Percentiles rank a stretch among this genome's conserved stretches.
phyloP scores from a whole-genome alignment of 345 rosid genomes.

The Nasturtium officinale region DNA sequence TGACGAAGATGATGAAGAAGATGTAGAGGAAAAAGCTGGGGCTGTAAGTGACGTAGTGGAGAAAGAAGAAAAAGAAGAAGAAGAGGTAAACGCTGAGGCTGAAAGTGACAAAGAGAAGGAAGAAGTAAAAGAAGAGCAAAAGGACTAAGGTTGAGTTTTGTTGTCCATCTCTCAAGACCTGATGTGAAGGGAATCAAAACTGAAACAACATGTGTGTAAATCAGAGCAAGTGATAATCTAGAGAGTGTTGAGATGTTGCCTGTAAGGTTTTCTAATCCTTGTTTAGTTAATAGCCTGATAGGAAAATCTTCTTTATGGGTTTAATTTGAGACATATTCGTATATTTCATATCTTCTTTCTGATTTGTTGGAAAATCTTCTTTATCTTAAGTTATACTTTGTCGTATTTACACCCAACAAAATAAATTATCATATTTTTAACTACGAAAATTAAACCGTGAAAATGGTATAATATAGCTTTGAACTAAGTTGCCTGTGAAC shows the following conservation, averaged over 20 bases:
- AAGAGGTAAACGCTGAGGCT: conserved; percentile 48
- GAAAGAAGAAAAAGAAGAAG: conserved; percentile 38
- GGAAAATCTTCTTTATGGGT: not conserved
- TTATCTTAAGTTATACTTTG: not conserved
- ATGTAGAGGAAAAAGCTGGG: conserved; percentile 51
- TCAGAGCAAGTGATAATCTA: conserved; percentile 19
- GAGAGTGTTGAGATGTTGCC: conserved; percentile 24
- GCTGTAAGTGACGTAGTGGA: conserved; percentile 49
- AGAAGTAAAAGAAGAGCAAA: conserved; percentile 48
- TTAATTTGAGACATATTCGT: conserved; percentile 3
- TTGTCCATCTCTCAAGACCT: conserved; percentile 12
- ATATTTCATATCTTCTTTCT: conserved; percentile 21
- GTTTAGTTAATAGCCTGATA: not conserved
- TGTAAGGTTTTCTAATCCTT: conserved; percentile 10
- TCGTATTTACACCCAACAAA: not conserved
- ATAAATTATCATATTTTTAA: not conserved
- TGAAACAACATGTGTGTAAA: conserved; percentile 18
- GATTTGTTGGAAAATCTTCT: not conserved
- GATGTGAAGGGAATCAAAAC: conserved; percentile 27
- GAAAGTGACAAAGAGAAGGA: conserved; percentile 44
- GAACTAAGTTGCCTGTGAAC: not conserved
- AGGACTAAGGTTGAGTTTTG: conserved; percentile 30
- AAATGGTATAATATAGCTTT: too few species aligned
- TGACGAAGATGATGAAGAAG: conserved; percentile 78
- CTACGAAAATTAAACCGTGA: not conserved